Evolutionary conservation across 805 yeast genomes (phyloP).

Genomic region (Kodamaea hsintzibuensis): DNA sequence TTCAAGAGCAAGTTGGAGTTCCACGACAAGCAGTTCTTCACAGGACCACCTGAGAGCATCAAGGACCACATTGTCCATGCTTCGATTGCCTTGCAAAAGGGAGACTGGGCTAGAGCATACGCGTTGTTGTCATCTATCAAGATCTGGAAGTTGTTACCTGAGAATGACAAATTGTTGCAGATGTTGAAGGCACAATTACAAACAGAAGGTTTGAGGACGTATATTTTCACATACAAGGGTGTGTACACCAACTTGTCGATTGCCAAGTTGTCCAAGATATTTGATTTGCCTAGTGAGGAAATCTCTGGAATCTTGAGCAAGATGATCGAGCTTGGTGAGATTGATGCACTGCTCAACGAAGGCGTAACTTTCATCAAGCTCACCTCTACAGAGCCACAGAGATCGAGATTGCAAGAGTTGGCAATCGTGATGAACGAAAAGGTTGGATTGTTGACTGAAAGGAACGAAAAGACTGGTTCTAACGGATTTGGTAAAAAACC

Average conservation of each 20-base stretch:
- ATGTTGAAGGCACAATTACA: slow-evolving; percentile 80
- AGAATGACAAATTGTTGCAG: slow-evolving; percentile 62
- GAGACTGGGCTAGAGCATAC: slow-evolving; percentile 84
- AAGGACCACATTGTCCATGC: slow-evolving; percentile 93
- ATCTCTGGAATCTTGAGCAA: slow-evolving; percentile 67
- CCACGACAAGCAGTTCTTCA: slow-evolving; percentile 91
- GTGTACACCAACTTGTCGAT: slow-evolving; percentile 76
- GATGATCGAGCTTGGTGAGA: slow-evolving; percentile 77
- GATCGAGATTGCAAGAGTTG: slow-evolving; percentile 82
- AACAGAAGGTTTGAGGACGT: slow-evolving; percentile 90
- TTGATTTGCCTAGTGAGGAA: slow-evolving; percentile 57
- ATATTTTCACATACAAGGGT: slow-evolving; percentile 78
- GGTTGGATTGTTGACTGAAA: slow-evolving; percentile 73
- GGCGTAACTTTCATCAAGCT: slow-evolving; percentile 63
- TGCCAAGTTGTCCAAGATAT: slow-evolving; percentile 60
- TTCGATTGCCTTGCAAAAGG: slow-evolving; percentile 81
- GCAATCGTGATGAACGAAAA: slow-evolving; percentile 83
- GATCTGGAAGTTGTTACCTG: slow-evolving; percentile 82
- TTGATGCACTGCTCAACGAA: slow-evolving; percentile 74
- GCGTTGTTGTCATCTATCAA: slow-evolving; percentile 72
- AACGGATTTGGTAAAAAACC: slow-evolving; percentile 62
- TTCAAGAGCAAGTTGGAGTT: slow-evolving; percentile 89
- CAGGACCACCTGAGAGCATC: slow-evolving; percentile 97
- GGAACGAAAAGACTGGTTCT: slow-evolving; percentile 80
- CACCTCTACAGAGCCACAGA: slow-evolving; percentile 68